phyloP scores from a whole-genome alignment of 139 green algal genomes.

The Auxenochlorella pyrenoidosa region DNA sequence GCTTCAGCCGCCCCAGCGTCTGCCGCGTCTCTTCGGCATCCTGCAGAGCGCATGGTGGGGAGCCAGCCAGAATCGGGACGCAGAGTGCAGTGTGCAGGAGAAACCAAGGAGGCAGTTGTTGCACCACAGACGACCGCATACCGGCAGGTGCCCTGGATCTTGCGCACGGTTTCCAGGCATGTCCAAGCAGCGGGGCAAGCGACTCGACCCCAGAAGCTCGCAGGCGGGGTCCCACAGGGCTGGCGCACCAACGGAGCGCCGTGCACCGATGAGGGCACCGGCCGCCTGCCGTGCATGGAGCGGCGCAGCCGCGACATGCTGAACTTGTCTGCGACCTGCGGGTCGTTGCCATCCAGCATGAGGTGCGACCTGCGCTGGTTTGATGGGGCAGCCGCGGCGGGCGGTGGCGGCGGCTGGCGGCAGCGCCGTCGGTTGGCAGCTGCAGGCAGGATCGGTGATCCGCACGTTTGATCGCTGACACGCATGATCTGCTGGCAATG shows the following conservation, averaged over 20 bases:
- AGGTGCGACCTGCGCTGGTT: slow-evolving; percentile 11
- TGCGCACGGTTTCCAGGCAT: not conserved
- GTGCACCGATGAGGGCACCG: not conserved
- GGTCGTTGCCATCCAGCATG: slow-evolving; percentile 13
- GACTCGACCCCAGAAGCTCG: too few species aligned
- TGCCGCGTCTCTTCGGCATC: slow-evolving; percentile 52
- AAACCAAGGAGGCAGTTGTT: too few species aligned
- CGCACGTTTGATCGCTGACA: too few species aligned
- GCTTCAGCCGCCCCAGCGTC: slow-evolving; percentile 48
- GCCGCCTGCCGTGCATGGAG: not conserved
- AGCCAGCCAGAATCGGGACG: too few species aligned
- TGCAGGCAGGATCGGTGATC: not conserved
- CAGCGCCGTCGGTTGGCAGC: not conserved
- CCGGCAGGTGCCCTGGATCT: too few species aligned
- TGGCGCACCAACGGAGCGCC: slow-evolving; percentile 14
- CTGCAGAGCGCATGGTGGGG: too few species aligned
- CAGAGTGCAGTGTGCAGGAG: too few species aligned
- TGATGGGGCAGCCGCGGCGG: not conserved
- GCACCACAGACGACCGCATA: too few species aligned
- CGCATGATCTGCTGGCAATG: too few species aligned
- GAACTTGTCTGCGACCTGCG: slow-evolving; percentile 15
- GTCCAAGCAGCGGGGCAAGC: too few species aligned
- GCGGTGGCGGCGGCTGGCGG: not conserved
- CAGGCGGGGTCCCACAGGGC: too few species aligned
- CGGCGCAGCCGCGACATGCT: slow-evolving; percentile 23